phyloP scores from a whole-genome alignment of 768 basidiomycete species.

The Suillus paluster region DNA sequence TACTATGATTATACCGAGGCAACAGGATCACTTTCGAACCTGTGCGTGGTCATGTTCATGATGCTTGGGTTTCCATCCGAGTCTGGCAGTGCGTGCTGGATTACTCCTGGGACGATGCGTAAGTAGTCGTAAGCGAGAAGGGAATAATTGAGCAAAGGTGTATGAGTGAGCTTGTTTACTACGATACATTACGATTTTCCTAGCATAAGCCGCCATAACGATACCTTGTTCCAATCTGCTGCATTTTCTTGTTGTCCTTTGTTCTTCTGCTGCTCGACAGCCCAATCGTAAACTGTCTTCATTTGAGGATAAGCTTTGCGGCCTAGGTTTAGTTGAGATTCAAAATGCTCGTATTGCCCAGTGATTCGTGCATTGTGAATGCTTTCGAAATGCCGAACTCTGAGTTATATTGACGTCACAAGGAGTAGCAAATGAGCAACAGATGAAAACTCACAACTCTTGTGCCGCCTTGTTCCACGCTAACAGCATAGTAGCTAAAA shows the following conservation, averaged over 20 bases:
- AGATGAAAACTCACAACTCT: conserved; percentile 30
- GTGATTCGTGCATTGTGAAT: conserved; percentile 22
- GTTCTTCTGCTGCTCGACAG: conserved; percentile 13
- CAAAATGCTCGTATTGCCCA: conserved; percentile 26
- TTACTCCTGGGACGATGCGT: background rate
- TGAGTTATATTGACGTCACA: conserved; percentile 11
- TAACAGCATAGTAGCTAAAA: conserved; percentile 32
- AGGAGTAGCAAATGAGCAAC: background rate
- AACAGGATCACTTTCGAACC: too few species aligned
- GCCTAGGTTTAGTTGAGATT: conserved; percentile 23
- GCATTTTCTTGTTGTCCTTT: background rate
- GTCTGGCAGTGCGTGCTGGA: too few species aligned
- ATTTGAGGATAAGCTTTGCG: conserved; percentile 31
- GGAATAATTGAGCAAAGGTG: too few species aligned
- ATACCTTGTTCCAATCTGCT: conserved; percentile 33
- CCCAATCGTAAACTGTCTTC: conserved; percentile 36
- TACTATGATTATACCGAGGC: too few species aligned
- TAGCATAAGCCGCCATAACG: conserved; percentile 23
- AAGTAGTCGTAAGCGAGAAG: background rate
- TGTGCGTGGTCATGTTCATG: too few species aligned
- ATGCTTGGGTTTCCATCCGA: too few species aligned
- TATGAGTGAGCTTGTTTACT: background rate
- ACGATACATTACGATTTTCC: conserved; percentile 23
- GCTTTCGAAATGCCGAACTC: conserved; percentile 32
- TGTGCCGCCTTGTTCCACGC: conserved; percentile 33